Evolutionary conservation across 2,329 filamentous ascomycete species (phyloP).

Genomic region (Diaporthe australafricana): DNA sequence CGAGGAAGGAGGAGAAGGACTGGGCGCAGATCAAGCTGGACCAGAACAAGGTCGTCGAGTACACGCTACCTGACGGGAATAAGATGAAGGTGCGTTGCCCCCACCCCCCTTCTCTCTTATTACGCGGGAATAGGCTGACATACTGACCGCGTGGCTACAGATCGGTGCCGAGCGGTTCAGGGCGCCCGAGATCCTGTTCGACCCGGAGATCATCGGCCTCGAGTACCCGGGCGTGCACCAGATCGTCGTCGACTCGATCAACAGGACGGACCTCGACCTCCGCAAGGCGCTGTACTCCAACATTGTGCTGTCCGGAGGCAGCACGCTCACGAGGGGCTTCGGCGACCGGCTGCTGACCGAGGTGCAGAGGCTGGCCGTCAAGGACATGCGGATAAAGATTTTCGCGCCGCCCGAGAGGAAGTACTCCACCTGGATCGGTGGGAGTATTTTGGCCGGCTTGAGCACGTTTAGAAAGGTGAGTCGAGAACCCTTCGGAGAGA

Average conservation of each 20-base stretch:
- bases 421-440: constrained; percentile 99
- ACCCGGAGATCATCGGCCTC: constrained; percentile 94
- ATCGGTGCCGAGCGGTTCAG: constrained; percentile 94
- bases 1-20: constrained; percentile 95
- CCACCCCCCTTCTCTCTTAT: not conserved
- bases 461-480: constrained; percentile 98
- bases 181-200: constrained; percentile 96
- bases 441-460: constrained; percentile 94
- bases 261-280: constrained; percentile 93
- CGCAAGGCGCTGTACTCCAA: constrained; percentile 95
- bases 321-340: constrained; percentile 96
- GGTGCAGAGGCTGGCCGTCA: constrained; percentile 92
- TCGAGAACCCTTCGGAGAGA: constrained; percentile 27
- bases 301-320: constrained; percentile 96
- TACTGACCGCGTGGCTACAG: constrained; percentile 53
- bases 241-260: constrained; percentile 96
- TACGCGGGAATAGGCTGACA: not conserved
- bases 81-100: constrained; percentile 79
- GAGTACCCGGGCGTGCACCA: constrained; percentile 98
- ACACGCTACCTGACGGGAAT: constrained; percentile 90
- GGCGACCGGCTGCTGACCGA: constrained; percentile 92
- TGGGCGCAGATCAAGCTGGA: constrained; percentile 86
- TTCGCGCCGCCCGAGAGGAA: constrained; percentile 97
- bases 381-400: constrained; percentile 99
- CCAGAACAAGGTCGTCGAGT: constrained; percentile 84